Evolutionary conservation across 1,284 basidiomycete species (phyloP).

Genomic region (Malassezia brasiliensis): DNA sequence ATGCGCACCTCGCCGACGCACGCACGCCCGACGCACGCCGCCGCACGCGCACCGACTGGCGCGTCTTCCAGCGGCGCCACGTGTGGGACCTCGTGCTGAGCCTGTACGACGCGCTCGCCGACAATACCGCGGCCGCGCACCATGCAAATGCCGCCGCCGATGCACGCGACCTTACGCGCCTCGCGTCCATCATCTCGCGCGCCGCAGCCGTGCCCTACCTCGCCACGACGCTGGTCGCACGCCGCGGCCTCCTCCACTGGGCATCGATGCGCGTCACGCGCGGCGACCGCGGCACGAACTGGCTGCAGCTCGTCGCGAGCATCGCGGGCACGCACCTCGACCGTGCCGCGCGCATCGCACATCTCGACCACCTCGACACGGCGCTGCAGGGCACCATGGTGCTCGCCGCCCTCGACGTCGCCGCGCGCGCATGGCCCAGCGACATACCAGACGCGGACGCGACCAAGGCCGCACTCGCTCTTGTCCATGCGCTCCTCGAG

Average conservation of each 20-base stretch:
- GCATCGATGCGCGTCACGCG: conserved; percentile 21
- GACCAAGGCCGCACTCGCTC: not conserved
- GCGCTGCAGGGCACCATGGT: conserved; percentile 19
- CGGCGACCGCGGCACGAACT: conserved; percentile 1
- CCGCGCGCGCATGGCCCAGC: not conserved
- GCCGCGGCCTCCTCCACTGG: conserved; percentile 27
- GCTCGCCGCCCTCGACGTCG: conserved; percentile 6
- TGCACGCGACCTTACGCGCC: not conserved
- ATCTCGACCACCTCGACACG: conserved; percentile 22
- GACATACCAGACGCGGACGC: not conserved
- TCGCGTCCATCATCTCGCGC: conserved; percentile 16
- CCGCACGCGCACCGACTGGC: conserved; percentile 62
- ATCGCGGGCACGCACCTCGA: conserved; percentile 15
- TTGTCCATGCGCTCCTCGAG: not conserved
- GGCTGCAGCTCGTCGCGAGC: conserved; percentile 2
- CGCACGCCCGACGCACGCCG: not conserved
- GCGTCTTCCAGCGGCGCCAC: conserved; percentile 65
- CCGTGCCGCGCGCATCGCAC: conserved; percentile 9
- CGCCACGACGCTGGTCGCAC: conserved; percentile 24
- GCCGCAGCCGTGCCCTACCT: conserved; percentile 20
- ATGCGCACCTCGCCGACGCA: conserved; percentile 6
- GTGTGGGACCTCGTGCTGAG: conserved; percentile 78
- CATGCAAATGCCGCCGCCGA: conserved; percentile 8
- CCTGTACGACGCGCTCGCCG: conserved; percentile 55
- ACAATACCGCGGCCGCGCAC: not conserved